Evolutionary conservation across 2,329 filamentous ascomycete genomes (phyloP).

Genomic region (Rutstroemia sp.): DNA sequence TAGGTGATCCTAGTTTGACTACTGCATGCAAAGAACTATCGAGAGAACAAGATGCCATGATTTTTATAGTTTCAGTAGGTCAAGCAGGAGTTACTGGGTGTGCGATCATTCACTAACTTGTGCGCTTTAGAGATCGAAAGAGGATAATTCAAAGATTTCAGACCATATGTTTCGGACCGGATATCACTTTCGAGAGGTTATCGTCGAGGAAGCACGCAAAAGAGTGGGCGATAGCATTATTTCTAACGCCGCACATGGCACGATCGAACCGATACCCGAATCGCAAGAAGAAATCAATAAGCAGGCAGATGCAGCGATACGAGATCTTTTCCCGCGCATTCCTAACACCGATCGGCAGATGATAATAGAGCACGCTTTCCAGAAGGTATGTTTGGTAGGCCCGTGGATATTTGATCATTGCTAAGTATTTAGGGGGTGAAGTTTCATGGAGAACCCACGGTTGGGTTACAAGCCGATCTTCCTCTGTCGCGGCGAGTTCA

Average conservation of each 20-base stretch:
- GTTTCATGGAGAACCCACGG: conserved; percentile 46
- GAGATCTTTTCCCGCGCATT: conserved; percentile 58
- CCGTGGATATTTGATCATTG: conserved; percentile 1
- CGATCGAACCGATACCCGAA: conserved; percentile 52
- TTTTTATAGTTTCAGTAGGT: conserved; percentile 60
- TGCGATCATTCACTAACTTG: conserved; percentile 5
- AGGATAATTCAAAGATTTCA: conserved; percentile 26
- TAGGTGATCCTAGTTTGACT: conserved; percentile 54
- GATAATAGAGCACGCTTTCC: conserved; percentile 57
- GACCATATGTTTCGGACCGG: conserved; percentile 51
- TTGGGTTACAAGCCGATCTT: conserved; percentile 49
- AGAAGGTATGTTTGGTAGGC: conserved; percentile 42
- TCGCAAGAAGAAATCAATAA: conserved; percentile 52
- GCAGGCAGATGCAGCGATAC: conserved; percentile 54
- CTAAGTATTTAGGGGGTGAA: conserved; percentile 37
- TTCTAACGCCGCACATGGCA: conserved; percentile 21
- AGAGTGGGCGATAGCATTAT: conserved; percentile 26
- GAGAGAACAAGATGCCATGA: conserved; percentile 52
- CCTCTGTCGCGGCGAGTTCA: conserved; percentile 55
- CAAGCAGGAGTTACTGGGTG: neutral
- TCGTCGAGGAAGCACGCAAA: conserved; percentile 47
- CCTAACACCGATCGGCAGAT: conserved; percentile 56
- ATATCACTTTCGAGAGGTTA: conserved; percentile 51
- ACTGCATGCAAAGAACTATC: conserved; percentile 57
- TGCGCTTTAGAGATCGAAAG: conserved; percentile 17